Percentiles rank a stretch among this genome's conserved stretches.
phyloP scores from a whole-genome alignment of 2,329 filamentous ascomycete species.

The Sporothrix pallida region DNA sequence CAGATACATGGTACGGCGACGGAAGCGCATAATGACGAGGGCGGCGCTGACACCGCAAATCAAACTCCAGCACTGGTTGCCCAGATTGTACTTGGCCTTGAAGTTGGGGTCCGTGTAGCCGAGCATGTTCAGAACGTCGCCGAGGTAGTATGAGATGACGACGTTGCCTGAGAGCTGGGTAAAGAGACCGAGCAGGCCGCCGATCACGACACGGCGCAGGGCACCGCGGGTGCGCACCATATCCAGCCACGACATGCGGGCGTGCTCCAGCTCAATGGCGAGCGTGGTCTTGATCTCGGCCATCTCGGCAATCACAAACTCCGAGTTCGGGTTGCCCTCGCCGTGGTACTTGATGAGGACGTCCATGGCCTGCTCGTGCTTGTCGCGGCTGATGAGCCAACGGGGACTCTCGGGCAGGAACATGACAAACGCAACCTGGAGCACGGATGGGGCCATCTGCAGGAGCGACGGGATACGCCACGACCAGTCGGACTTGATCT shows the following conservation, averaged over 20 bases:
- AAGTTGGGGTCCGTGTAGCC: slow-evolving; percentile 51
- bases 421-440: slow-evolving; percentile 50
- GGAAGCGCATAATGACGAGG: slow-evolving; percentile 53
- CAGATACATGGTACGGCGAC: slow-evolving; percentile 57
- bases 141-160: slow-evolving; percentile 58
- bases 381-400: slow-evolving; percentile 41
- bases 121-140: slow-evolving; percentile 53
- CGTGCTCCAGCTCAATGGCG: slow-evolving; percentile 58
- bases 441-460: slow-evolving; percentile 47
- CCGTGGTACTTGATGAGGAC: slow-evolving; percentile 48
- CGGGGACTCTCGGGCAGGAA: slow-evolving; percentile 43
- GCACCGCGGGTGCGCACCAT: slow-evolving; percentile 58
- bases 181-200: slow-evolving; percentile 57
- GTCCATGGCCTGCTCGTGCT: slow-evolving; percentile 40
- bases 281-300: slow-evolving; percentile 64
- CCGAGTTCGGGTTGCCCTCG: slow-evolving; percentile 57
- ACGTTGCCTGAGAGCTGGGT: slow-evolving; percentile 61
- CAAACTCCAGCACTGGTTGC: slow-evolving; percentile 55
- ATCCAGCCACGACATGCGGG: slow-evolving; percentile 57
- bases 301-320: slow-evolving; percentile 64
- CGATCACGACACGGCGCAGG: slow-evolving; percentile 56
- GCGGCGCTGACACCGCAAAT: slow-evolving; percentile 52
- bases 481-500: slow-evolving; percentile 46
- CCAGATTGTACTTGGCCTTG: slow-evolving; percentile 54
- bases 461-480: slow-evolving; percentile 52